A percentile compares a stretch with the other conserved stretches of the same genome.
Evolutionary conservation across 2,329 filamentous ascomycete species (phyloP).

Genomic region (Exophiala mesophila): DNA sequence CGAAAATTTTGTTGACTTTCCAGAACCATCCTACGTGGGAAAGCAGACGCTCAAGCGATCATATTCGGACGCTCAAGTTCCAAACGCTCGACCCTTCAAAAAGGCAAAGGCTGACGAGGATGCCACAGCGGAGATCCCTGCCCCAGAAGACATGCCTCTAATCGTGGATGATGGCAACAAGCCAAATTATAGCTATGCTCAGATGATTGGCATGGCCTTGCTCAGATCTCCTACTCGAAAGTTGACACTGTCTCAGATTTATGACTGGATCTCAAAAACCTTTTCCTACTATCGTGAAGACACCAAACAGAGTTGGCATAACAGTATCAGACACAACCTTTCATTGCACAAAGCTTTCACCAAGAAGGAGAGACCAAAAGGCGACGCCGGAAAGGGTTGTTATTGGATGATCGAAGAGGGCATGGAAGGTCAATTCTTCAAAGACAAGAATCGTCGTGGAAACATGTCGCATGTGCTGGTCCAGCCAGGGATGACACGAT

Average conservation of each 20-base stretch:
- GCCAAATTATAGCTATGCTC: constrained; percentile 87
- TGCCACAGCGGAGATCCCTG: constrained; percentile 52
- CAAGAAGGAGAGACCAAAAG: constrained; percentile 92
- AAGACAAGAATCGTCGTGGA: constrained; percentile 60
- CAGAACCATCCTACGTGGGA: constrained; percentile 42
- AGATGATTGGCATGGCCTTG: constrained; percentile 95
- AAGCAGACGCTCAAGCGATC: constrained; percentile 52
- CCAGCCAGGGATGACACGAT: constrained; percentile 30
- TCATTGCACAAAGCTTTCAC: constrained; percentile 95
- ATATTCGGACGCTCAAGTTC: constrained; percentile 67
- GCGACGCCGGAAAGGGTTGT: constrained; percentile 94
- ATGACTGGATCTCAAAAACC: constrained; percentile 98
- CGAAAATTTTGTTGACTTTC: constrained; percentile 45
- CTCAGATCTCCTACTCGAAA: constrained; percentile 76
- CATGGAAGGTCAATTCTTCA: constrained; percentile 82
- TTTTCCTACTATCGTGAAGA: constrained; percentile 86
- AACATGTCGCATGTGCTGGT: constrained; percentile 40
- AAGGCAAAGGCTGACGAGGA: constrained; percentile 59
- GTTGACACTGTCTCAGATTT: constrained; percentile 89
- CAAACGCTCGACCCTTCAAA: constrained; percentile 66
- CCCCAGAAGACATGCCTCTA: constrained; percentile 71
- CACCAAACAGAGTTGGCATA: constrained; percentile 77
- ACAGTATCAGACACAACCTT: constrained; percentile 96
- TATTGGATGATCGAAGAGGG: constrained; percentile 95
- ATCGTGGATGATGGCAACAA: constrained; percentile 84